Percentiles rank a stretch among this genome's conserved stretches.
Conservation (phyloP, 1,284 basidiomycete genomes). For the Peniophora sp. region DNA sequence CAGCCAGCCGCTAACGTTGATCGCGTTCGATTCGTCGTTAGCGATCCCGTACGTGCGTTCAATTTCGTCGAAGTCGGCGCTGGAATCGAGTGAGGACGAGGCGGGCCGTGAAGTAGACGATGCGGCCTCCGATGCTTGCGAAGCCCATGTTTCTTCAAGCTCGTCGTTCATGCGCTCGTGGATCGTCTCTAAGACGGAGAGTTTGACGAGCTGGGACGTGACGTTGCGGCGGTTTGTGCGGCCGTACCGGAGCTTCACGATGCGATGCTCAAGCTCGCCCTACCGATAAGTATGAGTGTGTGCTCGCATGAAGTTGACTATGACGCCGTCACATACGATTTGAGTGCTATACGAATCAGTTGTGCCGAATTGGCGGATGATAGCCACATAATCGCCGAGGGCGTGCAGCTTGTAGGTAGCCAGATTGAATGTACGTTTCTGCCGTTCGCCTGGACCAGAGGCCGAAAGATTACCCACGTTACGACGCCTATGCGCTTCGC, state of each 20-base stretch:
- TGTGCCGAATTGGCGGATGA: constrained; percentile 1
- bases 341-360: constrained; percentile 9
- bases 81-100: too few relatives aligned
- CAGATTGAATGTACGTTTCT: neutral
- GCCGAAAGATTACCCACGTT: neutral
- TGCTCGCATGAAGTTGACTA: neutral
- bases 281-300: neutral
- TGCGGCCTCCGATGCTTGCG: neutral
- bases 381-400: neutral
- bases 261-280: constrained; percentile 11
- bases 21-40: too few relatives aligned
- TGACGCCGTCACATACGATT: constrained; percentile 13
- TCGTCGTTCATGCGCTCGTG: constrained; percentile 4
- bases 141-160: neutral
- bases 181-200: constrained; percentile 8
- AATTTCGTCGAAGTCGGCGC: too few relatives aligned
- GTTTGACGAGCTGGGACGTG: constrained; percentile 11
- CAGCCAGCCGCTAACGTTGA: neutral
- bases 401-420: constrained; percentile 4
- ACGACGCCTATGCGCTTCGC: neutral
- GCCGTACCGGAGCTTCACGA: constrained; percentile 10
- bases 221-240: constrained; percentile 10
- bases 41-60: too few relatives aligned
- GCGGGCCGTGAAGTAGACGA: too few relatives aligned
- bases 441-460: neutral